These are phyloP conservation scores for Paxillus rubicundulus DNA, from an alignment of 768 basidiomycete species.

Conservation along the genomic window DNA sequence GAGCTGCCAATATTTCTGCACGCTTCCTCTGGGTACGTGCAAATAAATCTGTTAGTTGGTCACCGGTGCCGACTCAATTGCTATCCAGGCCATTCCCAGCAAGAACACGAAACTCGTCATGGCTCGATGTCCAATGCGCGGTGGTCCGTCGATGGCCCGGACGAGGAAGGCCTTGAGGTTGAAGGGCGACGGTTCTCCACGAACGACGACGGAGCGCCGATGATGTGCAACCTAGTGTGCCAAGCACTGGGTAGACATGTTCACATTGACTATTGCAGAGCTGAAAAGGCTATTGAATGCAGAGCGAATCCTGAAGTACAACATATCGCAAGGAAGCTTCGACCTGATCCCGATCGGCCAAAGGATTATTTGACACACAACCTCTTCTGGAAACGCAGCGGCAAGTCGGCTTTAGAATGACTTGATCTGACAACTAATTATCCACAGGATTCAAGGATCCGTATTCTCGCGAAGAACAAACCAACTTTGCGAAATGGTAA, in stretches of 20 bases:
- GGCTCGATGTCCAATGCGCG: slow-evolving; percentile 57
- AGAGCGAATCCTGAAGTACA: slow-evolving; percentile 39
- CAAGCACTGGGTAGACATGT: slow-evolving; percentile 49
- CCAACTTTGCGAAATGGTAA: slow-evolving; percentile 52
- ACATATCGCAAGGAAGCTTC: slow-evolving; percentile 41
- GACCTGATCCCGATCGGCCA: slow-evolving; percentile 41
- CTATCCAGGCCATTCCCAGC: slow-evolving; percentile 48
- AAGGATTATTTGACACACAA: slow-evolving; percentile 59
- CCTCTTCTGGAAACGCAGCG: slow-evolving; percentile 55
- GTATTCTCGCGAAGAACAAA: slow-evolving; percentile 54
- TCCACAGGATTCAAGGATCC: slow-evolving; percentile 59
- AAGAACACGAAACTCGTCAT: slow-evolving; percentile 58
- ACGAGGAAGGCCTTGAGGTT: slow-evolving; percentile 47
- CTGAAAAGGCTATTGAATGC: slow-evolving; percentile 35
- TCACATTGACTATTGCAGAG: slow-evolving; percentile 56
- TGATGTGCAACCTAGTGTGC: slow-evolving; percentile 60
- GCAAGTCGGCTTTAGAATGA: slow-evolving; percentile 25
- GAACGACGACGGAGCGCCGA: slow-evolving; percentile 55
- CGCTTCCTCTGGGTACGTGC: slow-evolving; percentile 45
- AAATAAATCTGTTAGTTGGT: background rate
- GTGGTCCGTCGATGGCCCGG: slow-evolving; percentile 54
- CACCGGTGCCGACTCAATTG: background rate
- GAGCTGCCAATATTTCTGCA: slow-evolving; percentile 58
- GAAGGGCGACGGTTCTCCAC: slow-evolving; percentile 51
- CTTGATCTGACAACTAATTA: background rate